Percentiles rank a stretch among this genome's conserved stretches.
Evolutionary conservation across 2,329 filamentous ascomycete species (phyloP).

Genomic region (Chaetoscypha palmicola): DNA sequence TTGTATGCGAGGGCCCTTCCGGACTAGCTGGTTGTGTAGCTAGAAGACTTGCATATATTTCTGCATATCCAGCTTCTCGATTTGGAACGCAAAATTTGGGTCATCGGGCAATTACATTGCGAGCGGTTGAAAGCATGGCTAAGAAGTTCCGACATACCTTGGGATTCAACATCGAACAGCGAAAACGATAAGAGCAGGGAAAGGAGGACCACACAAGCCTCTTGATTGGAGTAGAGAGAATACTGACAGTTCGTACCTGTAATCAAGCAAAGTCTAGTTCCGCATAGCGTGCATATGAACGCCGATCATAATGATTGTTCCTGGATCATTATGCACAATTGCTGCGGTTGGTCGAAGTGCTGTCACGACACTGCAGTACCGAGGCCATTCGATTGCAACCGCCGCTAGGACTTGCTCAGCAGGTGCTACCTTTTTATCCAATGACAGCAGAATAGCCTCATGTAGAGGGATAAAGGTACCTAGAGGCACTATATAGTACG

Average conservation of each 20-base stretch:
- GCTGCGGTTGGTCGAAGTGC: background rate
- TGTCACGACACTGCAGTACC: background rate
- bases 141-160: background rate
- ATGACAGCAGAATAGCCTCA: background rate
- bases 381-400: background rate
- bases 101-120: background rate
- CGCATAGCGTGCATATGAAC: background rate
- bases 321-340: background rate
- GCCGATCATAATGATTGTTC: background rate
- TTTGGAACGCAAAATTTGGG: background rate
- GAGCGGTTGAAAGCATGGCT: background rate
- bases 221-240: background rate
- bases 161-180: background rate
- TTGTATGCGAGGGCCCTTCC: background rate
- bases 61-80: background rate
- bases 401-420: background rate
- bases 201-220: background rate
- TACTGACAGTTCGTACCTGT: background rate
- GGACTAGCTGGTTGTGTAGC: background rate
- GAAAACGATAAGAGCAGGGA: background rate
- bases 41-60: background rate
- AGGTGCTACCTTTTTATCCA: background rate
- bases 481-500: no score
- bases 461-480: background rate
- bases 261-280: background rate